A percentile compares a stretch with the other conserved stretches of the same genome.
phyloP scores from a whole-genome alignment of 495 filamentous ascomycete species.

The Paragyromitra xinjiangensis region DNA sequence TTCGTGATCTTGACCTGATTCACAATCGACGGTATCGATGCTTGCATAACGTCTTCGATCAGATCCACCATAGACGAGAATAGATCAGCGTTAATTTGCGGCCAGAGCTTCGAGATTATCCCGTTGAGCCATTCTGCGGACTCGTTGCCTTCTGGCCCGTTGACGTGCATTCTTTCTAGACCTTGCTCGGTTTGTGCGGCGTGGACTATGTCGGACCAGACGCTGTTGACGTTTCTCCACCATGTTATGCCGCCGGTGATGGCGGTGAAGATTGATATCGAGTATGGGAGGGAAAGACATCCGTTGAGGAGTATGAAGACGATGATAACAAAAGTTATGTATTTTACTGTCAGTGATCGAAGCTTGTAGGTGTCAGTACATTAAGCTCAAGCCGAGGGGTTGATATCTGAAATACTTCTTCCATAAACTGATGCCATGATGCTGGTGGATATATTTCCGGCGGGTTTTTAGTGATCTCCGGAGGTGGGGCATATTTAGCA shows the following conservation, averaged over 20 bases:
- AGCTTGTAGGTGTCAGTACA: constrained; percentile 39
- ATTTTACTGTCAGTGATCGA: constrained; percentile 51
- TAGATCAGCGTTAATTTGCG: constrained; percentile 54
- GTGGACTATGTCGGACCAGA: constrained; percentile 51
- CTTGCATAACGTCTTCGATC: constrained; percentile 57
- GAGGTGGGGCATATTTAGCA: constrained; percentile 54
- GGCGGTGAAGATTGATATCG: constrained; percentile 41
- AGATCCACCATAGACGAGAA: constrained; percentile 52
- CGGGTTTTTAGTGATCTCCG: constrained; percentile 8
- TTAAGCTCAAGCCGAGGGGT: not conserved
- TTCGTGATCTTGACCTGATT: constrained; percentile 52
- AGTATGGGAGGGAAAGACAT: constrained; percentile 46
- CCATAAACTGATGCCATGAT: constrained; percentile 52
- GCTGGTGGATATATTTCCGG: constrained; percentile 36
- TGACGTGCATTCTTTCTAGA: constrained; percentile 33
- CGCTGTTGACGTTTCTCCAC: constrained; percentile 47
- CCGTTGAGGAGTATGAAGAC: constrained; percentile 53
- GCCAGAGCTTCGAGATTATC: constrained; percentile 53
- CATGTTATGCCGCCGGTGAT: constrained; percentile 42
- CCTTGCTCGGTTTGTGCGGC: constrained; percentile 38
- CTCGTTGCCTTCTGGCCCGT: constrained; percentile 40
- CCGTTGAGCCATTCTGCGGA: constrained; percentile 56
- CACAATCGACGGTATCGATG: constrained; percentile 51
- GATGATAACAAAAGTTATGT: constrained; percentile 43
- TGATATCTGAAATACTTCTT: constrained; percentile 31